Conservation (phyloP, 2,329 filamentous ascomycete genomes). For the Fusarium annulatum region DNA sequence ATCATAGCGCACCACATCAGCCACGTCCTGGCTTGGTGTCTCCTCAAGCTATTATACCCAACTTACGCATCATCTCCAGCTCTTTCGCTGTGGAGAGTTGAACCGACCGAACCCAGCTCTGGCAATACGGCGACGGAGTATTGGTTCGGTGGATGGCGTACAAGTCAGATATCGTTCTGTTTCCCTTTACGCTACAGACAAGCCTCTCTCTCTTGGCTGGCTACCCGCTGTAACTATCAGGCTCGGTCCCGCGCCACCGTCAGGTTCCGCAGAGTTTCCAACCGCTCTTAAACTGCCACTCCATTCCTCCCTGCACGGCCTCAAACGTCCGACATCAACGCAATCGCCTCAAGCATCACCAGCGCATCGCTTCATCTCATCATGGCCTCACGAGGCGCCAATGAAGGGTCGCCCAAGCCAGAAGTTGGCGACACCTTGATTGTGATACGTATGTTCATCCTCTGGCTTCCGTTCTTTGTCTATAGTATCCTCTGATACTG, state of each 20-base stretch:
- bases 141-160: slow-evolving; percentile 41
- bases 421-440: slow-evolving; percentile 74
- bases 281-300: slow-evolving; percentile 39
- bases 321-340: slow-evolving; percentile 35
- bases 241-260: slow-evolving; percentile 35
- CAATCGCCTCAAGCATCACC: slow-evolving; percentile 25
- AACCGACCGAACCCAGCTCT: slow-evolving; percentile 32
- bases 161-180: slow-evolving; percentile 21
- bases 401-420: slow-evolving; percentile 58
- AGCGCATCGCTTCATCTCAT: slow-evolving; percentile 38
- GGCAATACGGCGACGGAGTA: slow-evolving; percentile 30
- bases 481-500: slow-evolving; percentile 3
- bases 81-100: slow-evolving; percentile 33
- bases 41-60: slow-evolving; percentile 41
- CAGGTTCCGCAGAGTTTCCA: slow-evolving; percentile 34
- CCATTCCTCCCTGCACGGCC: slow-evolving; percentile 34
- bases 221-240: slow-evolving; percentile 16
- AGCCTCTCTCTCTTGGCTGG: slow-evolving; percentile 11
- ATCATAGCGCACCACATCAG: slow-evolving; percentile 33
- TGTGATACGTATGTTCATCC: slow-evolving; percentile 72
- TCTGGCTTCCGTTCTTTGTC: slow-evolving; percentile 41
- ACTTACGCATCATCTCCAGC: slow-evolving; percentile 44
- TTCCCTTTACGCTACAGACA: slow-evolving; percentile 20
- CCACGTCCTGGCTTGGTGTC: slow-evolving; percentile 34
- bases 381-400: slow-evolving; percentile 58